Evolutionary conservation across 2,329 filamentous ascomycete species (phyloP).

Genomic region (Trichoderma asperellum): DNA sequence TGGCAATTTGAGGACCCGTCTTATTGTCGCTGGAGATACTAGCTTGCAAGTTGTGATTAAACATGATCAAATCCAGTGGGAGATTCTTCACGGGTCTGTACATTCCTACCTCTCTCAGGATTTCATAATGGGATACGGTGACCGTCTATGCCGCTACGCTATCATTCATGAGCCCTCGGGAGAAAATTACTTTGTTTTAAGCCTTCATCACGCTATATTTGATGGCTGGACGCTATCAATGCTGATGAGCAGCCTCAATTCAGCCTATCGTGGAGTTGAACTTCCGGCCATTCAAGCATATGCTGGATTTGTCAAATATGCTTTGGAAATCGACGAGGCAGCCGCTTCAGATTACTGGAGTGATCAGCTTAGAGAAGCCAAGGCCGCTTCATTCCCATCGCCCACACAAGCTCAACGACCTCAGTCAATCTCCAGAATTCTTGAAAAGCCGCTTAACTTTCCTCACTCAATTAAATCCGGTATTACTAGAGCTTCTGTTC

Average conservation of each 20-base stretch:
- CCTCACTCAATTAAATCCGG: not conserved
- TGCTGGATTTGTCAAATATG: constrained; percentile 29
- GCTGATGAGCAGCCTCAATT: not conserved
- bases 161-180: constrained; percentile 27
- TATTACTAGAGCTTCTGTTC: constrained; percentile 31
- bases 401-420: not conserved
- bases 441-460: constrained; percentile 18
- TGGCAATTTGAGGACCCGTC: constrained; percentile 30
- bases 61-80: not conserved
- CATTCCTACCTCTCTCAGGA: not conserved
- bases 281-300: constrained; percentile 23
- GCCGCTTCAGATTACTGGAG: constrained; percentile 13
- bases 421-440: not conserved
- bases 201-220: constrained; percentile 35
- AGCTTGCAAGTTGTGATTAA: not conserved
- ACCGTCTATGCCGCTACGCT: not conserved
- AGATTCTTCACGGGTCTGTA: not conserved
- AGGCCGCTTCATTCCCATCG: constrained; percentile 21
- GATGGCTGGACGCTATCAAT: constrained; percentile 33
- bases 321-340: not conserved
- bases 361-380: constrained; percentile 10
- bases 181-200: constrained; percentile 12
- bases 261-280: constrained; percentile 13
- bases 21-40: constrained; percentile 12
- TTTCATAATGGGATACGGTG: constrained; percentile 12